Base-by-base conservation (phyloP, 495 filamentous ascomycete species). In the Hypoxylon lienhwacheense region DNA sequence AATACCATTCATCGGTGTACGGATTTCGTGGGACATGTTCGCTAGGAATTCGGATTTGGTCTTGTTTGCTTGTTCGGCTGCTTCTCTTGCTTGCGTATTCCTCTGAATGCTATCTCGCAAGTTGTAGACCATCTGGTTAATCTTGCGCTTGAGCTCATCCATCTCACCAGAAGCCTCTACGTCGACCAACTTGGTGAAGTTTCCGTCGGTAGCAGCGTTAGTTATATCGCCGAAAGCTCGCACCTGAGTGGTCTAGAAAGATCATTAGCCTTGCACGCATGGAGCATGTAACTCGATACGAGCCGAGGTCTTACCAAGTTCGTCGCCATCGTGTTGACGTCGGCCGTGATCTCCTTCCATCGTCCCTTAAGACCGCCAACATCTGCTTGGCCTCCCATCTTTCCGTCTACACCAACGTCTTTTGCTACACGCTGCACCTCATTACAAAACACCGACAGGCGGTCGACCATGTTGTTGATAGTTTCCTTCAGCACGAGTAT, bases 21-120 rank as follows among this genome's bases (percentile, higher is more conserved):
- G 80, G 53, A 99, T 99, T 72, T 99, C 93, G 81, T 99, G 93
- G 29, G 88, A 93, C 93, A 99, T 99, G 67, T 99, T 99, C 20
- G 93, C 93, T 35, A 99, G 76, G 74, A 99, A 99, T 66, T 99
- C 95, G 26, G 91, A 97, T 65, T 99, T 99, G 36, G 93, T 99
- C 69, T 92, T 90, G 74, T 97, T 99, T 44, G 93, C 93, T 64
- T 97, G 78, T 69, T 99, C 93, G 55, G 93, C 93, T 41, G 91
- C 90, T 68, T 99, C 93, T 66, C 93, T 87, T 34, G 93, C 93
- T 29, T 88, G 87, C n/a, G 90, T 97, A 70, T 97, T 99, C 68
- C 89, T 84, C 69, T 99, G 91, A 55, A 99, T 97, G 81, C 88
- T 93, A 70, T 97, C 93, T 49, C 92, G 79, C 53, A 99, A 72